Conservation (phyloP, 1,284 basidiomycete species). For the Rhizopogon hawkerae region DNA sequence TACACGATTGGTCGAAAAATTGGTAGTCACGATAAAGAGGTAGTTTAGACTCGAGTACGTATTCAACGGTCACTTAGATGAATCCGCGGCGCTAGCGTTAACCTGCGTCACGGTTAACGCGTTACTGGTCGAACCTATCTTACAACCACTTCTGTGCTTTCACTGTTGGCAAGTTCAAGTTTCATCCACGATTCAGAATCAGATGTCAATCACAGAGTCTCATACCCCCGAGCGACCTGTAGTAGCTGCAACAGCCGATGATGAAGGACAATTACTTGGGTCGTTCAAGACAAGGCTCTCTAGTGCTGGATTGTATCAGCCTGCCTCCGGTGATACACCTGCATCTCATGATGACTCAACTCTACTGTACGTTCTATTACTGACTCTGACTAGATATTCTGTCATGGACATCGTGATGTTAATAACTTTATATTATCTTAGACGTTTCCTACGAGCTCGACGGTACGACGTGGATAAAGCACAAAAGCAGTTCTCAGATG, state of each 20-base stretch:
- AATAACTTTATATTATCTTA: constrained; percentile 24
- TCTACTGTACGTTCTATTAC: constrained; percentile 44
- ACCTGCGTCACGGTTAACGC: too few relatives aligned
- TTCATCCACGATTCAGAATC: too few relatives aligned
- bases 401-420: not conserved
- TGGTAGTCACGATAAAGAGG: too few relatives aligned
- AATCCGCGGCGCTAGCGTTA: too few relatives aligned
- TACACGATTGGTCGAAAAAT: too few relatives aligned
- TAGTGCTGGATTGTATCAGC: constrained; percentile 43
- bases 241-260: not conserved
- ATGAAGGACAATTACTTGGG: constrained; percentile 22
- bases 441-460: constrained; percentile 70
- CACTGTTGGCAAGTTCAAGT: too few relatives aligned
- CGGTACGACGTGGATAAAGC: constrained; percentile 56
- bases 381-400: not conserved
- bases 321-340: constrained; percentile 23
- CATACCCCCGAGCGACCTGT: not conserved
- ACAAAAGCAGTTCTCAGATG: constrained; percentile 56
- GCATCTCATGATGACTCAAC: constrained; percentile 61
- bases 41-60: too few relatives aligned
- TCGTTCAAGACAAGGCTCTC: constrained; percentile 46
- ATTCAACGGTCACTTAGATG: too few relatives aligned
- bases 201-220: not conserved
- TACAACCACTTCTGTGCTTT: too few relatives aligned
- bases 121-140: too few relatives aligned